Evolutionary conservation across 2,329 filamentous ascomycete genomes (phyloP), one percentile per base, ranked within the genome.

Genomic region (Penicillium glabrum): DNA sequence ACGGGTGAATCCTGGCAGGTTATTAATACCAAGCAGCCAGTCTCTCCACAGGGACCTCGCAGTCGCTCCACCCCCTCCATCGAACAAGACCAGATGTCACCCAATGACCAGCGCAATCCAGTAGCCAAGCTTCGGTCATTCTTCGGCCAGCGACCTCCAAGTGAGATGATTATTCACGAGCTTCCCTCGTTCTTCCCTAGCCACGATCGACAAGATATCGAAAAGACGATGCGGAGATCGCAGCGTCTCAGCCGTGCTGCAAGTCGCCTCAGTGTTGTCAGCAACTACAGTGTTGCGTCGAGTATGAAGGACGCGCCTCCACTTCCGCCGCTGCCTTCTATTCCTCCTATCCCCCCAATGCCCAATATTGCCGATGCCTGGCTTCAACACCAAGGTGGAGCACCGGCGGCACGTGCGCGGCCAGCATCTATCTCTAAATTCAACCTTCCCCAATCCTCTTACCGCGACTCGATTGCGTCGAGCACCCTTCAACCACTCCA

Each of bases 181-280:
- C 80, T 99, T 58, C 95, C 91, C 1, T 96, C 93, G 0, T 99
- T 98, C 80, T 99, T 99, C 82, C 95, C 95, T 0, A 92, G 96
- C 69, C 93, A 98, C 68, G 87, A 93, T 49, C 88, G 91, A 54
- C 93, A 96, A 71, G 91, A 96, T 66, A 97, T 99, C 71, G 95
- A 98, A 74, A 89, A 92, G 66, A 98, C 95, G 0, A 93, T 96
- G 61, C 89, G 95, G 48, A 86, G 95, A 65, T 98, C 93, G 41
- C 91, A 90, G 52, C 89, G 95, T 52, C 82, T 98, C 61, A 98
- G 93, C 78, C 90, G 91, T 72, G 91, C 96, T 63, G 93, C 96
- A 63, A 96, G 91, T 73, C 90, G 93, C 29, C 82, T 99, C 57
- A 97, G 93, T 71, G 93, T 96, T 61, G 91, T 93, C 16, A 98